Conservation (phyloP, 2,329 filamentous ascomycete genomes). For the Aspergillus novoparasiticus region DNA sequence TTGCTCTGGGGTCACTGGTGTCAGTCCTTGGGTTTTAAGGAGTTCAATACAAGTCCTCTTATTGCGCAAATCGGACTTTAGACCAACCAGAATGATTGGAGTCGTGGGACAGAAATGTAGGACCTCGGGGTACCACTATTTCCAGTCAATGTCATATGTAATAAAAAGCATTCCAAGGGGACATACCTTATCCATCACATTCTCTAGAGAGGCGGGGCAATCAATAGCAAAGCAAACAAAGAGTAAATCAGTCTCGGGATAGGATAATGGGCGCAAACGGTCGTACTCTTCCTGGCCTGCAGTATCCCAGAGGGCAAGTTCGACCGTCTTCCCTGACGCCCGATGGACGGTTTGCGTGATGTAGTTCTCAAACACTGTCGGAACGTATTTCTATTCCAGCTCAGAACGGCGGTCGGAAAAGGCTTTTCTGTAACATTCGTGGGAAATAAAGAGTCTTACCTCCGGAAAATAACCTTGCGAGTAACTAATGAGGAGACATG, state of each 20-base stretch:
- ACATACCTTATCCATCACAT: conserved; percentile 95
- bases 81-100: conserved; percentile 88
- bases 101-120: conserved; percentile 98
- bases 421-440: background rate
- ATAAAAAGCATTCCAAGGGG: background rate
- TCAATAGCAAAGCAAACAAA: conserved; percentile 99
- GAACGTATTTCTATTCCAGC: conserved; percentile 86
- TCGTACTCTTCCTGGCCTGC: conserved; percentile 99
- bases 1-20: conserved; percentile 89
- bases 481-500: conserved; percentile 96
- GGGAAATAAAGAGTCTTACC: conserved; percentile 57
- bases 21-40: conserved; percentile 95
- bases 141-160: background rate
- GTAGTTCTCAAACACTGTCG: conserved; percentile 99
- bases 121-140: conserved; percentile 97
- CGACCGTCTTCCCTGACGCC: conserved; percentile 87
- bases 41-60: conserved; percentile 98
- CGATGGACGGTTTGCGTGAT: conserved; percentile 94
- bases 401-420: conserved; percentile 8
- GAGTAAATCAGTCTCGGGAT: conserved; percentile 95
- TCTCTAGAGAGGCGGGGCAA: conserved; percentile 96
- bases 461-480: conserved; percentile 98
- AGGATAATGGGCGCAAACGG: conserved; percentile 89
- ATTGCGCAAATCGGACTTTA: conserved; percentile 94
- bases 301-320: conserved; percentile 97